Evolutionary conservation across 306 rosid species (phyloP).

Genomic region (Cicer bijugum): DNA sequence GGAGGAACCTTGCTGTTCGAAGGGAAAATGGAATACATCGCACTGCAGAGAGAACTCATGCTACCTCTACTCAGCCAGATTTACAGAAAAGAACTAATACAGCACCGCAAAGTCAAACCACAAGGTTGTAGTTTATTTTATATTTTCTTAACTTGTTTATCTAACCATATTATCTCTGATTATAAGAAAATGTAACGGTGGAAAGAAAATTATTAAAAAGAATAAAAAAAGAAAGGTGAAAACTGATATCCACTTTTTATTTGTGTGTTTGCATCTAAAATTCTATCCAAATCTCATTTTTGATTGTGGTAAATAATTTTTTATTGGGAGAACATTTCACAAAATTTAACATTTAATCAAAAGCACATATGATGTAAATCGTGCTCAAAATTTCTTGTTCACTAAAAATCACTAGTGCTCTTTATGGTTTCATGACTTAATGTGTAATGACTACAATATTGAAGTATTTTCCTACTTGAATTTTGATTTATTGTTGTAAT

Average conservation of each 20-base stretch:
- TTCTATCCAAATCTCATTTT: constrained; percentile 33
- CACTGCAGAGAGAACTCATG: constrained; percentile 52
- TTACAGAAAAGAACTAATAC: constrained; percentile 53
- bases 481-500: background rate
- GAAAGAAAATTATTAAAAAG: constrained; percentile 32
- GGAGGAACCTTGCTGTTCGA: constrained; percentile 55
- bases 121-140: constrained; percentile 52
- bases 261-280: constrained; percentile 2
- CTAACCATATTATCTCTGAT: constrained; percentile 3
- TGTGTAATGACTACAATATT: background rate
- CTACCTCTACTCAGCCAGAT: constrained; percentile 48
- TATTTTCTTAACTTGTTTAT: constrained; percentile 13
- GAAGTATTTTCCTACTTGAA: constrained; percentile 1
- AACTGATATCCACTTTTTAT: constrained; percentile 5
- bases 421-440: constrained; percentile 14
- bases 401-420: constrained; percentile 14
- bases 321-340: constrained; percentile 2
- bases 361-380: constrained; percentile 6
- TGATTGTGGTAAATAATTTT: background rate
- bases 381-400: constrained; percentile 2
- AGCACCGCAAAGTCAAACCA: constrained; percentile 43
- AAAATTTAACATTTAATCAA: background rate
- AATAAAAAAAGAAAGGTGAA: constrained; percentile 10
- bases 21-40: constrained; percentile 67
- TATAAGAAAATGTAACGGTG: constrained; percentile 27